Base-by-base conservation (phyloP, 139 green algal species). In the Chlorella ohadii region DNA sequence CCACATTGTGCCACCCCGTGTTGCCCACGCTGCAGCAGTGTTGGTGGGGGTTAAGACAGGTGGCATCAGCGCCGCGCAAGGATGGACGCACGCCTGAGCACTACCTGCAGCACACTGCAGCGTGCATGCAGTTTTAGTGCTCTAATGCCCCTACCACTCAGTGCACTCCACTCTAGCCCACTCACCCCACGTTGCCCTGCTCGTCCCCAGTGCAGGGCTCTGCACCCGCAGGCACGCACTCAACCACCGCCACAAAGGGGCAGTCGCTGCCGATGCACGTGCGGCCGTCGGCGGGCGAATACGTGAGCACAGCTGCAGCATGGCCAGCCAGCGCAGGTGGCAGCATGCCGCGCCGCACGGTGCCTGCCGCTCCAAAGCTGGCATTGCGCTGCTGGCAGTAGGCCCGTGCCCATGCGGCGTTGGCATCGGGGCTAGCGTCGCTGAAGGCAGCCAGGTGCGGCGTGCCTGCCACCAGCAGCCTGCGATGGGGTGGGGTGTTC, bases 171-270 rank as follows among this genome's bases (percentile, higher is more conserved):
- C n/a, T n/a, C n/a, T n/a, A n/a, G n/a, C n/a, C n/a, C 51, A 44
- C 73, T 82, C 76, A 82, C 76, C 76, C 76, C 23, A 72, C 59
- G 59, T 82, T 82, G 57, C 76, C 76, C 11, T 27, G 34, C 25
- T 59, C 76, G 36, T 82, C 76, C 0, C 16, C 36, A 2, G 59
- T 3, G 36, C 76, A 82, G 23, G 56, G 20, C 15, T 12, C 19
- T 22, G 57, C 57, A 38, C 76, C 76, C 25, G 28, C 27, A 16
- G 76, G 76, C 76, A 82, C 76, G 19, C 76, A 82, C 59, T 82
- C 76, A 1, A 82, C 2, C 4, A 72, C 76, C 4, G 76, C 76
- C 15, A 82, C 36, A 27, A 82, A 82, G 27, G 76, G 59, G 76
- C 76, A 82, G 34, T n/a, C 23, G 0, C 36, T 22, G 5, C 76